A percentile compares a stretch with the other conserved stretches of the same genome.
These are phyloP conservation scores for Epichloe festucae DNA, from an alignment of 2,329 filamentous ascomycete species.

Conservation along the genomic window DNA sequence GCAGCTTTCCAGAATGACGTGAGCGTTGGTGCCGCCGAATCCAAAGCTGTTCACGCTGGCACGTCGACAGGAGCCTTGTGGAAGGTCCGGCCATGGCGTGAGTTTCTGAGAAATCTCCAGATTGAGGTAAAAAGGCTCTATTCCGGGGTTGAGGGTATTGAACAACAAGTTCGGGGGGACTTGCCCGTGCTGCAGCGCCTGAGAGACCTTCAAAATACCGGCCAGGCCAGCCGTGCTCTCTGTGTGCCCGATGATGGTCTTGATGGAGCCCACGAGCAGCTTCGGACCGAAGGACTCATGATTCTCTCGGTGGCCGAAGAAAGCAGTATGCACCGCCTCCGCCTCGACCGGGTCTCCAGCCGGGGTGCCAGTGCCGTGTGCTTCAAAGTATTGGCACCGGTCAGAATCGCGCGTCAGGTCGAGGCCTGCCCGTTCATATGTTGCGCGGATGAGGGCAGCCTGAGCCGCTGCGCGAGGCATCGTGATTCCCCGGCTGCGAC, in stretches of 20 bases:
- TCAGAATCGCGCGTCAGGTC: slow-evolving; percentile 12
- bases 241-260: slow-evolving; percentile 12
- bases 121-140: slow-evolving; percentile 14
- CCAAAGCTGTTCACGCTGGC: slow-evolving; percentile 36
- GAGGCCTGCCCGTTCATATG: slow-evolving; percentile 18
- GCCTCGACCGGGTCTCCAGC: slow-evolving; percentile 34
- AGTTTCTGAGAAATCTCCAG: slow-evolving; percentile 11
- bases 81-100: slow-evolving; percentile 11
- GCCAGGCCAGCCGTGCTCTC: slow-evolving; percentile 14
- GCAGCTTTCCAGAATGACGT: slow-evolving; percentile 23
- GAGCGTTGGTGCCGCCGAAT: slow-evolving; percentile 35
- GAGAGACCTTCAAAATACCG: slow-evolving; percentile 13
- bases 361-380: slow-evolving; percentile 30
- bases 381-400: slow-evolving; percentile 16
- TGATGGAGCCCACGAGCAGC: slow-evolving; percentile 9
- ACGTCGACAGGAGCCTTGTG: slow-evolving; percentile 15
- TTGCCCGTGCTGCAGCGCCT: slow-evolving; percentile 9
- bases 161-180: slow-evolving; percentile 22
- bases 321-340: not conserved
- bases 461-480: slow-evolving; percentile 10
- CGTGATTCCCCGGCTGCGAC: slow-evolving; percentile 28
- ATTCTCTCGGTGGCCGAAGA: slow-evolving; percentile 17
- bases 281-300: slow-evolving; percentile 12
- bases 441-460: slow-evolving; percentile 14
- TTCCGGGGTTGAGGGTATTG: slow-evolving; percentile 14